Evolutionary conservation across 2,329 filamentous ascomycete genomes (phyloP).

Genomic region (Parafenestella ontariensis): DNA sequence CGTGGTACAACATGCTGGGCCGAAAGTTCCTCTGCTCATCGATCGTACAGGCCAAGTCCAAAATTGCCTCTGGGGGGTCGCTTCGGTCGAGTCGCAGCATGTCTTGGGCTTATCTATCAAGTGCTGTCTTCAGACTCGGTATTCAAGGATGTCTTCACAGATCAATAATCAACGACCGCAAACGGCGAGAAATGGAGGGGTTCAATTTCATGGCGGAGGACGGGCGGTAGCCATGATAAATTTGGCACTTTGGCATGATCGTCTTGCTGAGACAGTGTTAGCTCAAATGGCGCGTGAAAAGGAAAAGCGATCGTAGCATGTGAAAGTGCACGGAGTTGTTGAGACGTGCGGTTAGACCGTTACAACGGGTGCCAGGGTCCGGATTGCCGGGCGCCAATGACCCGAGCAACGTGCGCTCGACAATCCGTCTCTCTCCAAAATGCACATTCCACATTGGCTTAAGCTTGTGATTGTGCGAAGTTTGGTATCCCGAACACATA

Average conservation of each 20-base stretch:
- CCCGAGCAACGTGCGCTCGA: constrained; percentile 18
- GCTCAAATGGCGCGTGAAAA: constrained; percentile 12
- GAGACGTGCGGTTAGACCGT: constrained; percentile 10
- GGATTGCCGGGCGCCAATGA: constrained; percentile 23
- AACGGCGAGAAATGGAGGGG: constrained; percentile 7
- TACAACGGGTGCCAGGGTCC: constrained; percentile 15
- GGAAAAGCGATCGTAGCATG: constrained; percentile 20
- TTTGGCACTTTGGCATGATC: constrained; percentile 6
- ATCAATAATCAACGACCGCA: constrained; percentile 5
- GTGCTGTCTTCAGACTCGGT: not conserved
- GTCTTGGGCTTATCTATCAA: constrained; percentile 19
- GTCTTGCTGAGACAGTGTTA: constrained; percentile 18
- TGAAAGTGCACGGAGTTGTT: constrained; percentile 25
- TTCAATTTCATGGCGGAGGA: not conserved
- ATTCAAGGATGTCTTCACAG: not conserved
- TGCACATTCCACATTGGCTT: not conserved
- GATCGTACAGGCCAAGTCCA: constrained; percentile 13
- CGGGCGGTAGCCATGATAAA: constrained; percentile 1
- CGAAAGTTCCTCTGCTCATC: constrained; percentile 18
- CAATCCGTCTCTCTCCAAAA: not conserved
- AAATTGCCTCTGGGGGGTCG: constrained; percentile 2
- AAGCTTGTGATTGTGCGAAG: not conserved
- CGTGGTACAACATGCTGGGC: constrained; percentile 59
- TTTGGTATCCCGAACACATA: not conserved
- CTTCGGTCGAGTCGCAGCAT: constrained; percentile 13